These are phyloP conservation scores for Heritiera fomes DNA, from an alignment of 345 rosid genomes.

Conservation along the genomic window DNA sequence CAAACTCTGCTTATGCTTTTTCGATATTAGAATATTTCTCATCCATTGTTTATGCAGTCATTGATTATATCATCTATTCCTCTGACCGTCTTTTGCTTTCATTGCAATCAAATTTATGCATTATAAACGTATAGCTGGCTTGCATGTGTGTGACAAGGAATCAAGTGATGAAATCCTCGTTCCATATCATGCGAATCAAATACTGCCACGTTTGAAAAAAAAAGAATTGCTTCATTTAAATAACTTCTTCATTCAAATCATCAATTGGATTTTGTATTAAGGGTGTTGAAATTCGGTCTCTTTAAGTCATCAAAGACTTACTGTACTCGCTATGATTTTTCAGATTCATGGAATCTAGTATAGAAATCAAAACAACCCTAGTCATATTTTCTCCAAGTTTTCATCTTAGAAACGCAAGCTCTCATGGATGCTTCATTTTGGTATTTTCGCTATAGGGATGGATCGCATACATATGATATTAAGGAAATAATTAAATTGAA, in stretches of 20 bases:
- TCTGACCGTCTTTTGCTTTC: neutral
- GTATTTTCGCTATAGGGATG: neutral
- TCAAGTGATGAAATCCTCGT: neutral
- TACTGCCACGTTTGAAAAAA: neutral
- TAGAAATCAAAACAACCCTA: neutral
- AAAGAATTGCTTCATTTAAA: neutral
- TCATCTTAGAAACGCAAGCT: conserved; percentile 16
- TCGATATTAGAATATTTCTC: neutral
- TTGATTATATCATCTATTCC: neutral
- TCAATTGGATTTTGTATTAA: conserved; percentile 2
- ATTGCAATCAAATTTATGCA: neutral
- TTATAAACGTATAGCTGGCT: neutral
- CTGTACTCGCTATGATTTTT: neutral
- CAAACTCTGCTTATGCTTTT: neutral
- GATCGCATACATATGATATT: neutral
- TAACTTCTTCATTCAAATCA: neutral
- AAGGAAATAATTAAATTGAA: neutral
- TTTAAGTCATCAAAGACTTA: conserved; percentile 2
- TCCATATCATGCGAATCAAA: neutral
- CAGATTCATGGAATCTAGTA: conserved; percentile 10
- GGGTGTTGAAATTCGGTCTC: conserved; percentile 5
- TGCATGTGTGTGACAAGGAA: neutral
- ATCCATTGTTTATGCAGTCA: neutral
- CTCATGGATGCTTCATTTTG: neutral
- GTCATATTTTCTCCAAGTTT: neutral